Base-by-base conservation (phyloP, 805 yeast species). In the Wickerhamomyces alni region DNA sequence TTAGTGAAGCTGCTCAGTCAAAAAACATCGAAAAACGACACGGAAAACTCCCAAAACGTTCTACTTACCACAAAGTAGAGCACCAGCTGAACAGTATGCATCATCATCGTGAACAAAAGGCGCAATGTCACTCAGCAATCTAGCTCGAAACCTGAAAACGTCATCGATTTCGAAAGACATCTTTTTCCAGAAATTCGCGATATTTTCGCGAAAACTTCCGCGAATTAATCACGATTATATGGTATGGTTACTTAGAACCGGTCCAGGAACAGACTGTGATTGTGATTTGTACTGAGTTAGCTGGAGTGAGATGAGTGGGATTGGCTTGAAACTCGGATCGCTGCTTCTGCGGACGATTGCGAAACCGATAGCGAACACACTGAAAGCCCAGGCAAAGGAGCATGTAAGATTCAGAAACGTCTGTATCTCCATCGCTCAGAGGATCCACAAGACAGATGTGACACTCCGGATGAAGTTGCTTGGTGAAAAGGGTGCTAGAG, bases 311-410 rank as follows among this genome's bases (percentile, higher is more conserved):
- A 83, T 85, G 93, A 84, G 91, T 63, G 77, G 83, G 19, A 72
- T 86, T 28, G 87, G 89, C 9, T 68, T 85, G 36, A 86, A 86
- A 57, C 63, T 86, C 48, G 76, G 87, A 10, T 73, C 89, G 18
- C 70, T 86, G 39, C 69, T 84, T 39, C 75, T 85, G 7, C 62
- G 89, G 45, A 86, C 91, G 28, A 66, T 86, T 32, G 82, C 94
- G 28, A 85, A 82, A 56, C 95, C 95, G 2, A 70, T 86, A 24
- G 87, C 91, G 69, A 79, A 70, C 41, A 66, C 77, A 2, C 66
- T 87, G 40, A 87, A 85, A 55, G 66, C 75, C 15, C 87, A 82
- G 52, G 93, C 95, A 15, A 77, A 78, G 47, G 81, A 82, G 40
- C 87, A 82, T 54, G 82, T 78, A 5, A 44, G 59, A 3, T 86